Base-by-base conservation (phyloP, 148 eudicot species). In the Simmondsia chinensis region DNA sequence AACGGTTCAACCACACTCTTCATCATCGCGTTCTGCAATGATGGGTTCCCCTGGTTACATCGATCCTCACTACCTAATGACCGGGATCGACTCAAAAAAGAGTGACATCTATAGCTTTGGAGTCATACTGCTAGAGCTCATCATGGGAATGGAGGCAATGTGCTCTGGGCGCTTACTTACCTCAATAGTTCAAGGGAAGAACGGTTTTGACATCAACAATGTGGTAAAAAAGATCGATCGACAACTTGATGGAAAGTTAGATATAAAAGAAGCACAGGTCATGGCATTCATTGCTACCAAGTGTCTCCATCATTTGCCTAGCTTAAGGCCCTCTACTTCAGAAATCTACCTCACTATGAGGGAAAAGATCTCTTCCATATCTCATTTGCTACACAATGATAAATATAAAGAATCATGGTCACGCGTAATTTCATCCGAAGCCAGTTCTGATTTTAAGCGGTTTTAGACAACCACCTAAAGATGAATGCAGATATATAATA, bases 11-110 rank as follows among this genome's bases (percentile, higher is more conserved):
- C 79, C 74, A 3, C 60, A 76, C 8, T 69, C 81, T 0, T 52
- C 39, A 0, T 28, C 71, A 2, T 66, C 51, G 10, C 56, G 57
- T 4, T 29, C 35, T 2, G 33, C 68, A 41, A 80, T 87, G 71
- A 37, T 69, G 72, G 96, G 96, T 11, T 87, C 96, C 0, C 96
- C 87, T 0, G 96, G 96, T 4, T 87, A 82, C 60, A 66, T 73
- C 0, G 96, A 87, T 50, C 96, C 96, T 6, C 82, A 74, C 43
- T 83, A 71, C 57, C 53, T 87, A 0, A 74, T 68, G 58, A 87
- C 88, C 0, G 96, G 96, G 13, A 48, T 87, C 16, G 76, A 74
- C 20, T 82, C 96, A 0, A 87, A 87, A 46, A 87, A 82, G 64
- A 79, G 66, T 25, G 96, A 87, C 25, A 45, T 87, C 2, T 87